phyloP scores from a whole-genome alignment of 768 basidiomycete genomes.

The Boletus patriciae region DNA sequence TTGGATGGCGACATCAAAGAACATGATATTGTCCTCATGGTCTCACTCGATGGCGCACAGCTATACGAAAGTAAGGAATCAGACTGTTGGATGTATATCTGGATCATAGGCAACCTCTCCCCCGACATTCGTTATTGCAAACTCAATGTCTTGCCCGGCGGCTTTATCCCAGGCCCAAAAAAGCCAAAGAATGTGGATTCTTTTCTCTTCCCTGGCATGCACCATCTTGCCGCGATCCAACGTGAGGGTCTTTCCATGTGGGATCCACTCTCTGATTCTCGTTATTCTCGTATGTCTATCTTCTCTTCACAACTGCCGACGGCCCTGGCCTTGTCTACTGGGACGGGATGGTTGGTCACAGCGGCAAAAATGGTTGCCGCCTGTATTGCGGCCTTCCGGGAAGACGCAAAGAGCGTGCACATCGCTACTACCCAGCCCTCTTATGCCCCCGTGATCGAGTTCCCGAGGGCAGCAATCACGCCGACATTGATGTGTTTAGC shows the following conservation, averaged over 20 bases:
- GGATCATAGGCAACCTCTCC: slow-evolving; percentile 27
- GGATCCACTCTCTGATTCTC: background rate
- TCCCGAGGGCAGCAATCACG: too few relatives aligned
- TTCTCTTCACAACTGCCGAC: slow-evolving; percentile 26
- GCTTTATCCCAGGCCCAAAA: background rate
- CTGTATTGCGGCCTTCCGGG: too few relatives aligned
- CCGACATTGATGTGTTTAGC: too few relatives aligned
- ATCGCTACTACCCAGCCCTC: too few relatives aligned
- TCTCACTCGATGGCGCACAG: slow-evolving; percentile 37
- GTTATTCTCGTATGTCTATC: background rate
- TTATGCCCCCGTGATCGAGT: too few relatives aligned
- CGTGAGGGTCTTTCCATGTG: background rate
- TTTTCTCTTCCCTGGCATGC: slow-evolving; percentile 1
- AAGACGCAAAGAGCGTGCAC: too few relatives aligned
- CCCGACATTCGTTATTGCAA: too few relatives aligned
- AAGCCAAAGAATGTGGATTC: slow-evolving; percentile 4
- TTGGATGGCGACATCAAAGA: slow-evolving; percentile 9
- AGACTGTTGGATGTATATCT: slow-evolving; percentile 29
- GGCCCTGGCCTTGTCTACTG: slow-evolving; percentile 27
- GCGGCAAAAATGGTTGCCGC: too few relatives aligned
- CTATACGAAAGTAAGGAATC: slow-evolving; percentile 25
- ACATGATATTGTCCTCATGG: slow-evolving; percentile 16
- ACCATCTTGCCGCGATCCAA: slow-evolving; percentile 3
- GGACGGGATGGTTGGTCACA: slow-evolving; percentile 22
- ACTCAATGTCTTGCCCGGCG: background rate